Evolutionary conservation across 768 basidiomycete genomes (phyloP).

Genomic region (Terana coerulea): DNA sequence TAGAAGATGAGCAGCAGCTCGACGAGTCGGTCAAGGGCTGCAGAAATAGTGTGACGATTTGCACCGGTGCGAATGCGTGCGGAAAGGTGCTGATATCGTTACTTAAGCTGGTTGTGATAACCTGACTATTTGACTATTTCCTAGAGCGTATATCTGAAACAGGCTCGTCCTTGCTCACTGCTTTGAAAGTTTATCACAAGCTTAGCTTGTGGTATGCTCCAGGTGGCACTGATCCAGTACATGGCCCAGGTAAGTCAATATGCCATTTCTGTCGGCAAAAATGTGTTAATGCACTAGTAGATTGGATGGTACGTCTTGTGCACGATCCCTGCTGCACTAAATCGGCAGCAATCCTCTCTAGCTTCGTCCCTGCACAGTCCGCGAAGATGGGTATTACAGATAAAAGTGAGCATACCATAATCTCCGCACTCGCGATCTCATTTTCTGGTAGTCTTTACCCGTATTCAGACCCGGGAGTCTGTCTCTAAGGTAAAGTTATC

Average conservation of each 20-base stretch:
- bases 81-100: slow-evolving; percentile 88
- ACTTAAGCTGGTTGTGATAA: no score
- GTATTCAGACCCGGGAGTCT: slow-evolving; percentile 90
- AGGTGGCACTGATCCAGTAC: slow-evolving; percentile 81
- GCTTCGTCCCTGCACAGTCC: slow-evolving; percentile 86
- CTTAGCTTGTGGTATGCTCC: no score
- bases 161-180: no score
- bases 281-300: slow-evolving; percentile 35
- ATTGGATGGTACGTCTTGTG: slow-evolving; percentile 57
- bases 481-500: slow-evolving; percentile 70
- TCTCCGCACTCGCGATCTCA: background rate
- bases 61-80: slow-evolving; percentile 94
- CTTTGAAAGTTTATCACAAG: no score
- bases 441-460: slow-evolving; percentile 73
- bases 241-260: slow-evolving; percentile 81
- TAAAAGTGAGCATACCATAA: slow-evolving; percentile 53
- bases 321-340: slow-evolving; percentile 6
- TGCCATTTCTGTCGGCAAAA: no score
- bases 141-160: slow-evolving; percentile 91
- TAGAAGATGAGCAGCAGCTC: slow-evolving; percentile 28
- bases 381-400: slow-evolving; percentile 86
- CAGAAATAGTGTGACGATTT: slow-evolving; percentile 63
- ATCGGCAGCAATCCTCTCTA: slow-evolving; percentile 26
- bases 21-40: slow-evolving; percentile 6
- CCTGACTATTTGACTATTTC: no score